These are phyloP conservation scores for Lathyrus oleraceus DNA, from an alignment of 306 rosid species.

Conservation along the genomic window DNA sequence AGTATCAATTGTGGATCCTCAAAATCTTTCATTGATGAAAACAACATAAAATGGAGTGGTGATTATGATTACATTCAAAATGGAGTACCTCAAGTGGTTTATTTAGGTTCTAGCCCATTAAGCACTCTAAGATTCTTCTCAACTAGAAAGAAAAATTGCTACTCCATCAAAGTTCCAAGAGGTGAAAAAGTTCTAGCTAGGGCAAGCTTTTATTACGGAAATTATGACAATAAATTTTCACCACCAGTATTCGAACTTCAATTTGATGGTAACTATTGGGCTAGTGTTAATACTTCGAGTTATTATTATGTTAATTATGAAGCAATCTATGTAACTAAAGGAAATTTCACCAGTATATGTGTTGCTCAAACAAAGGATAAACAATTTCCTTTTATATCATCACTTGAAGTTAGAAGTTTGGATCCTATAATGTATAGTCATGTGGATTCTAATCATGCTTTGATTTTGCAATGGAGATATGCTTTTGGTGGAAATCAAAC, in stretches of 20 bases:
- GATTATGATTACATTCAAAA: conserved; percentile 35
- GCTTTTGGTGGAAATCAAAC: conserved; percentile 38
- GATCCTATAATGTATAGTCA: conserved; percentile 43
- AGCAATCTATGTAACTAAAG: conserved; percentile 40
- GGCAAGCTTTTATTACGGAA: conserved; percentile 53
- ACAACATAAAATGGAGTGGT: conserved; percentile 45
- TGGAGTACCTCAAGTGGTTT: conserved; percentile 37
- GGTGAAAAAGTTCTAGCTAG: conserved; percentile 48
- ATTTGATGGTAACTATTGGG: conserved; percentile 48
- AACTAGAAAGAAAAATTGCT: conserved; percentile 45
- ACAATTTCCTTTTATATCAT: conserved; percentile 51
- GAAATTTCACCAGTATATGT: conserved; percentile 45
- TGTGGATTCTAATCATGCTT: conserved; percentile 31
- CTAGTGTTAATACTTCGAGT: conserved; percentile 34
- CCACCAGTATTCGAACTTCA: conserved; percentile 51
- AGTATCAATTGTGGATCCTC: conserved; percentile 53
- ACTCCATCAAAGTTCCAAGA: conserved; percentile 35
- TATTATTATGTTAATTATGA: conserved; percentile 31
- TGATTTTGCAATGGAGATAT: conserved; percentile 38
- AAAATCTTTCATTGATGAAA: conserved; percentile 32
- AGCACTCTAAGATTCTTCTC: conserved; percentile 51
- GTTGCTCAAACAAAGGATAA: conserved; percentile 50
- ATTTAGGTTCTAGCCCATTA: not conserved
- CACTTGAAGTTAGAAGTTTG: conserved; percentile 47
- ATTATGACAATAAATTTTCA: conserved; percentile 47